phyloP scores from a whole-genome alignment of 2,329 filamentous ascomycete genomes.

The Onygena corvina region DNA sequence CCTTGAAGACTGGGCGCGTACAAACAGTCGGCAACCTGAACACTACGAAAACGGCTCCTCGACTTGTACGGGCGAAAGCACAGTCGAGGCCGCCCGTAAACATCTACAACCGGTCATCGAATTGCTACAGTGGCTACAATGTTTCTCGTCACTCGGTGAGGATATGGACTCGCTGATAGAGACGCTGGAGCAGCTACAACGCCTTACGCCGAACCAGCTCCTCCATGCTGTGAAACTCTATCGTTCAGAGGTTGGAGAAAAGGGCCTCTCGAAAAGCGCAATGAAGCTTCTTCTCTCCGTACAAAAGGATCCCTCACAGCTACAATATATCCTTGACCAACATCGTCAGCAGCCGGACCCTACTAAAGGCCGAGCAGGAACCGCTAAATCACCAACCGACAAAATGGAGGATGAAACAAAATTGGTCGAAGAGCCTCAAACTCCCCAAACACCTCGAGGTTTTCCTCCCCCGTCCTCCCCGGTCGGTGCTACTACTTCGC shows the following conservation, averaged over 20 bases:
- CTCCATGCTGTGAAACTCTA: slow-evolving; percentile 90
- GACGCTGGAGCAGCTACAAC: slow-evolving; percentile 78
- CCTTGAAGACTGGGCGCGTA: slow-evolving; percentile 88
- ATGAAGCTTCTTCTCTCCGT: slow-evolving; percentile 74
- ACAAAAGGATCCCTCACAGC: slow-evolving; percentile 59
- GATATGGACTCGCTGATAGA: slow-evolving; percentile 79
- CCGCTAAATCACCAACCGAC: not conserved
- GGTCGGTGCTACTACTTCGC: not conserved
- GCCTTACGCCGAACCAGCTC: slow-evolving; percentile 73
- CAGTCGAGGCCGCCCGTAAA: slow-evolving; percentile 66
- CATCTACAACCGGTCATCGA: slow-evolving; percentile 88
- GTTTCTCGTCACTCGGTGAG: slow-evolving; percentile 86
- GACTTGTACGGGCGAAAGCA: slow-evolving; percentile 71
- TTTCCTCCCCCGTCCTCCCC: slow-evolving; percentile 2
- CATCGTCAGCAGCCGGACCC: slow-evolving; percentile 24
- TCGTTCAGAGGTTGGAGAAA: slow-evolving; percentile 87
- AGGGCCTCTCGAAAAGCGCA: slow-evolving; percentile 74
- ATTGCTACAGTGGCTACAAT: slow-evolving; percentile 92
- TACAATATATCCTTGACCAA: slow-evolving; percentile 24
- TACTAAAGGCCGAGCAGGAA: slow-evolving; percentile 12
- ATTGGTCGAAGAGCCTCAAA: slow-evolving; percentile 7
- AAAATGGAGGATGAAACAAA: slow-evolving; percentile 11
- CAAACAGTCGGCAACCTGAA: slow-evolving; percentile 86
- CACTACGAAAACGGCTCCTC: slow-evolving; percentile 91
- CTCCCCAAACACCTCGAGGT: slow-evolving; percentile 11